Base-by-base conservation (phyloP, 1,284 basidiomycete genomes). In the Cutaneotrichosporon daszewskae region DNA sequence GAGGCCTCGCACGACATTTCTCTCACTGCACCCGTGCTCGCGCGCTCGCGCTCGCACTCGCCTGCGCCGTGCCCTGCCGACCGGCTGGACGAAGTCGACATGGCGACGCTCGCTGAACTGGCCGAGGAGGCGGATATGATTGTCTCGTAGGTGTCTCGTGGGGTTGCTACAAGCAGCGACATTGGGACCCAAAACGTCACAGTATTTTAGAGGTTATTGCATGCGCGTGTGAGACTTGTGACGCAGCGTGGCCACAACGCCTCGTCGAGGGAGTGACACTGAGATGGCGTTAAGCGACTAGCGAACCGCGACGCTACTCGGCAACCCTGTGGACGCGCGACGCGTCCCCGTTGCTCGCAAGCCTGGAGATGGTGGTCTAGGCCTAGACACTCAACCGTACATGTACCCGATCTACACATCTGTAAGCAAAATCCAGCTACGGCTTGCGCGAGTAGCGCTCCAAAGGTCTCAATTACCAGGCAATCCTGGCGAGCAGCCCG, bases 401-500 rank as follows among this genome's bases (percentile, higher is more conserved):
- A n/a, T n/a, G 26, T 9, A 27, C 8, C 26, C 8, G 14, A 31
- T 31, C 11, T 31, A 31, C 29, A 31, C 17, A 13, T 31, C 29
- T 31, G 17, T 31, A 31, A 31, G 14, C 29, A 9, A 13, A 8
- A 27, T 9, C 9, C n/a, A n/a, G n/a, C n/a, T n/a, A n/a, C n/a
- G n/a, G n/a, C n/a, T n/a, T n/a, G n/a, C n/a, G n/a, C n/a, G n/a
- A n/a, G n/a, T 29, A 29, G 13, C 13, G 28, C 6, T 14, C 13
- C 17, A 14, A 5, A 16, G 25, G 9, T 29, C 13, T 29, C 17
- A 29, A 7, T 33, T 62, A 75, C 73, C 73, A 75, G 7, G 73
- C 72, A 13, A 74, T 47, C 47, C 51, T 58, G 5, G 72, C 73
- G 17, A 74, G 32, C 18, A 71, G 14, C 16, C 72, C 64, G 13